Evolutionary conservation across 140 eudicot species (phyloP).

Genomic region (Stevia rebaudiana): DNA sequence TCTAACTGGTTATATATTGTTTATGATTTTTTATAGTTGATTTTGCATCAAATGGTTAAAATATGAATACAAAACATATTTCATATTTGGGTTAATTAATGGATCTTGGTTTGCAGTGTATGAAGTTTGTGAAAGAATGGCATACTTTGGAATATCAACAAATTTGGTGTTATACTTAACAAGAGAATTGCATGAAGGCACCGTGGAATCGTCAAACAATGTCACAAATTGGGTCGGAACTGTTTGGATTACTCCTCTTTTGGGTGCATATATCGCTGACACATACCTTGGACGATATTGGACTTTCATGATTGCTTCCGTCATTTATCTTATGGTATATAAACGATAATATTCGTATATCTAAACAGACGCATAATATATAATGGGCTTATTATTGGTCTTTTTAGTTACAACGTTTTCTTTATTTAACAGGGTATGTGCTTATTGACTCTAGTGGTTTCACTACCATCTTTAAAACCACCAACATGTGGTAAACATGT

Average conservation of each 20-base stretch:
- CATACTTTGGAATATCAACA: slow-evolving; percentile 70
- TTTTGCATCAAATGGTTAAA: not conserved
- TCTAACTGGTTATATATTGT: not conserved
- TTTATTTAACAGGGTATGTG: slow-evolving; percentile 47
- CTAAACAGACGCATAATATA: too few relatives aligned
- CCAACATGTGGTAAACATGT: slow-evolving; percentile 50
- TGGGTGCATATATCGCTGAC: slow-evolving; percentile 80
- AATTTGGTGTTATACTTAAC: slow-evolving; percentile 66
- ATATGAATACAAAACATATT: too few relatives aligned
- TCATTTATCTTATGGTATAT: slow-evolving; percentile 52
- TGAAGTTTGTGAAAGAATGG: slow-evolving; percentile 81
- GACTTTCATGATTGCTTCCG: slow-evolving; percentile 66
- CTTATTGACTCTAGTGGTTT: slow-evolving; percentile 50
- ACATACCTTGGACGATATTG: slow-evolving; percentile 67
- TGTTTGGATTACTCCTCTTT: slow-evolving; percentile 63
- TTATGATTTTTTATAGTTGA: not conserved
- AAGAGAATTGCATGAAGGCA: slow-evolving; percentile 66
- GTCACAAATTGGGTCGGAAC: slow-evolving; percentile 78
- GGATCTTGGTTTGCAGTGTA: slow-evolving; percentile 40
- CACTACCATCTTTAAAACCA: slow-evolving; percentile 42
- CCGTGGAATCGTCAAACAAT: slow-evolving; percentile 62
- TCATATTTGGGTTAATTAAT: not conserved
- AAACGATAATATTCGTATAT: too few relatives aligned
- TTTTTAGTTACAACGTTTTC: too few relatives aligned
- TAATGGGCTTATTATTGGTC: too few relatives aligned